These are phyloP conservation scores for Kondoa malvinella DNA, from an alignment of 768 basidiomycete species.

Conservation along the genomic window DNA sequence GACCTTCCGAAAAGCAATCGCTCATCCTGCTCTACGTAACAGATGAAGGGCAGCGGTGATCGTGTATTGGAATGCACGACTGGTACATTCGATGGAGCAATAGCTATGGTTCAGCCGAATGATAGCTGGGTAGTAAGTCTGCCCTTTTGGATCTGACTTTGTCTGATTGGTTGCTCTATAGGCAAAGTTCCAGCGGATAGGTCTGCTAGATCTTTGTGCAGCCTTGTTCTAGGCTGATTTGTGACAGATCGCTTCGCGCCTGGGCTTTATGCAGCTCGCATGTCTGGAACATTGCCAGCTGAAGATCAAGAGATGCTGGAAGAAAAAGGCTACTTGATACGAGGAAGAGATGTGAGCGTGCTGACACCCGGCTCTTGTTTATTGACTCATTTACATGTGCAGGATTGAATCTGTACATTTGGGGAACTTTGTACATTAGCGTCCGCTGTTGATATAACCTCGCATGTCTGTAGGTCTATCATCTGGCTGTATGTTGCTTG, in stretches of 20 bases:
- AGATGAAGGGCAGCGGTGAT: constrained; percentile 81
- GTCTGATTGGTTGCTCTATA: background rate
- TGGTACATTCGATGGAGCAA: constrained; percentile 77
- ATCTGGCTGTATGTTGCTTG: too few relatives aligned
- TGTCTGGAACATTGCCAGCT: background rate
- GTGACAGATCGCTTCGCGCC: background rate
- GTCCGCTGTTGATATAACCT: too few relatives aligned
- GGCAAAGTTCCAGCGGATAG: background rate
- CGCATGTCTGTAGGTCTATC: too few relatives aligned
- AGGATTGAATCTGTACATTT: too few relatives aligned
- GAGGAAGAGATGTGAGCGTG: too few relatives aligned
- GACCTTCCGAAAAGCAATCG: background rate
- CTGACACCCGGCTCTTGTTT: too few relatives aligned
- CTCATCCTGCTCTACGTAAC: background rate
- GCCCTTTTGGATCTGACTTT: background rate
- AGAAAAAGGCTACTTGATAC: too few relatives aligned
- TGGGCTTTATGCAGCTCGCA: background rate
- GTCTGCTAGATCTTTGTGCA: constrained; percentile 35
- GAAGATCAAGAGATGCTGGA: too few relatives aligned
- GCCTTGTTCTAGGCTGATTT: too few relatives aligned
- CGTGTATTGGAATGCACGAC: constrained; percentile 74
- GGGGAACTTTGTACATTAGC: too few relatives aligned
- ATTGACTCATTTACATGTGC: too few relatives aligned
- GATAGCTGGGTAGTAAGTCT: background rate
- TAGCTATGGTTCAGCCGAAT: constrained; percentile 32